phyloP scores from a whole-genome alignment of 768 basidiomycete genomes.

The Daedalea quercina region DNA sequence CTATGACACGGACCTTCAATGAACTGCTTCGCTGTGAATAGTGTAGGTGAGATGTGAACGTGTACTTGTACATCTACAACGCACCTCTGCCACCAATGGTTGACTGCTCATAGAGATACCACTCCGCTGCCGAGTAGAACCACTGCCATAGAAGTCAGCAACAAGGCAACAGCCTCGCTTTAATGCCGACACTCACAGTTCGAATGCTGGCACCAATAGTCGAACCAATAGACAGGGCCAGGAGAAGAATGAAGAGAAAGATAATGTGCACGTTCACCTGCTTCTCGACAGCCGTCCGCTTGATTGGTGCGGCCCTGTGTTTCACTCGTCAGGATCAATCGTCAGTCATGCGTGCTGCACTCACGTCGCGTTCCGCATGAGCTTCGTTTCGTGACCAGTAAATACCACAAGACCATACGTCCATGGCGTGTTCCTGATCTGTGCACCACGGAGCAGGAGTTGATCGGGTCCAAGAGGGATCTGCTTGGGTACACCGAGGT shows the following conservation, averaged over 20 bases:
- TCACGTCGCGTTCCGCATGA: conserved; percentile 97
- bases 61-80: conserved; percentile 15
- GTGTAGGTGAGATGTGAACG: background rate
- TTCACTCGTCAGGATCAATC: background rate
- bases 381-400: conserved; percentile 96
- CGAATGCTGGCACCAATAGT: conserved; percentile 91
- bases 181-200: conserved; percentile 36
- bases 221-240: conserved; percentile 84
- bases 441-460: conserved; percentile 88
- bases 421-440: conserved; percentile 95
- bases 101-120: conserved; percentile 75
- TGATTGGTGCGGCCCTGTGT: conserved; percentile 87
- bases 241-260: conserved; percentile 83
- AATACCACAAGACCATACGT: conserved; percentile 91
- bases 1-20: conserved; percentile 57
- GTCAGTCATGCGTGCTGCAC: conserved; percentile 18
- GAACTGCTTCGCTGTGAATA: conserved; percentile 57
- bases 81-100: conserved; percentile 59
- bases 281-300: conserved; percentile 90
- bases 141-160: conserved; percentile 39
- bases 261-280: conserved; percentile 97
- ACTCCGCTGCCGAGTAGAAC: conserved; percentile 82
- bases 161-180: background rate
- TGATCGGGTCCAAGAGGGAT: conserved; percentile 94
- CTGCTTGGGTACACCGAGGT: conserved; percentile 60